Evolutionary conservation across 1,284 basidiomycete genomes (phyloP).

Genomic region (Trametes pubescens): DNA sequence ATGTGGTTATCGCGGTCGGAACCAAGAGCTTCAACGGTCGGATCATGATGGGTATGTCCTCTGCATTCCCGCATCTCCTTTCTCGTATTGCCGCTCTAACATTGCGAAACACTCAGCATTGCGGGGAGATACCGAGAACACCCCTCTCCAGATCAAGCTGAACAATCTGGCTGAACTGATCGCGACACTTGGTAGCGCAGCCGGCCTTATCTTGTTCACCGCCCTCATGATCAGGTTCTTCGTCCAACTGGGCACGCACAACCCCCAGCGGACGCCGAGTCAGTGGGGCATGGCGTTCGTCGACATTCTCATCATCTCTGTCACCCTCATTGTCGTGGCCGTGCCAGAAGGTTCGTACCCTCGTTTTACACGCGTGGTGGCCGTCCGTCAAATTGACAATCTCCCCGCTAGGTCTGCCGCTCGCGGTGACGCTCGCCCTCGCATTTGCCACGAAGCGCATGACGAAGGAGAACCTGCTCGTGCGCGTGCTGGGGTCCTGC

Average conservation of each 20-base stretch:
- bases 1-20: slow-evolving; percentile 93
- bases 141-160: slow-evolving; percentile 94
- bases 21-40: slow-evolving; percentile 94
- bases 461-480: slow-evolving; percentile 94
- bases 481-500: slow-evolving; percentile 94
- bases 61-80: background rate
- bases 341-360: slow-evolving; percentile 85
- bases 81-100: background rate
- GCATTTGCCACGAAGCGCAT: slow-evolving; percentile 98
- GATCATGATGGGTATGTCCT: slow-evolving; percentile 88
- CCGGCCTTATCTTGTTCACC: slow-evolving; percentile 85
- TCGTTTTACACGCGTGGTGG: slow-evolving; percentile 16
- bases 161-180: slow-evolving; percentile 94
- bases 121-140: slow-evolving; percentile 83
- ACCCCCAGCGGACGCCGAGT: slow-evolving; percentile 71
- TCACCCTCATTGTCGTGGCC: slow-evolving; percentile 95
- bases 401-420: slow-evolving; percentile 74
- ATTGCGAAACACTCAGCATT: slow-evolving; percentile 59
- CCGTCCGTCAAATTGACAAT: slow-evolving; percentile 26
- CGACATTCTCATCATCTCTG: slow-evolving; percentile 93
- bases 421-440: slow-evolving; percentile 95
- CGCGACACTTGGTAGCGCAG: slow-evolving; percentile 86
- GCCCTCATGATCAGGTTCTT: slow-evolving; percentile 96
- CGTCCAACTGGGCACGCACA: slow-evolving; percentile 75
- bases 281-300: slow-evolving; percentile 94